These are phyloP conservation scores for Ogataea philodendri DNA, from an alignment of 805 yeast species.

Conservation along the genomic window DNA sequence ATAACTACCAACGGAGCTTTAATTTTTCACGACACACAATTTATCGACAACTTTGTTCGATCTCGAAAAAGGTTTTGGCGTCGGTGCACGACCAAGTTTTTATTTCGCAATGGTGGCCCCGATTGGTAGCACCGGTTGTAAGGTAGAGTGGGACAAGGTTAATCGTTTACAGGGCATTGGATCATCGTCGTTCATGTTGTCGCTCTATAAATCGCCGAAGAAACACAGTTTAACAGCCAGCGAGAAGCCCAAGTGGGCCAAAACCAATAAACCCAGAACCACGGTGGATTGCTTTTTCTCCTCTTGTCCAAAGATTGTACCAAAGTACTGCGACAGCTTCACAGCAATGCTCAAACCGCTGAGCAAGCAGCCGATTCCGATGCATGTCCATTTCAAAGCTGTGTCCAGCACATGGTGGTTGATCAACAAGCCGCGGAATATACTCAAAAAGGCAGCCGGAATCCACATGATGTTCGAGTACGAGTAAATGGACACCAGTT, in stretches of 20 bases:
- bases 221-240: conserved; percentile 64
- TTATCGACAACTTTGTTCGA: conserved; percentile 9
- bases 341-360: conserved; percentile 55
- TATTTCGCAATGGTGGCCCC: neutral
- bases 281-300: conserved; percentile 38
- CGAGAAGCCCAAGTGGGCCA: conserved; percentile 57
- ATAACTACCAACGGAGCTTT: conserved; percentile 9
- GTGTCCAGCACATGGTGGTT: conserved; percentile 43
- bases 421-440: conserved; percentile 54
- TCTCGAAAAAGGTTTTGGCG: conserved; percentile 6
- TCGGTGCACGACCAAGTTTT: conserved; percentile 1
- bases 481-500: conserved; percentile 74
- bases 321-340: conserved; percentile 43
- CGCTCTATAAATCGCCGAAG: conserved; percentile 39
- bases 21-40: conserved; percentile 12
- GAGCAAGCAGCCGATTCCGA: conserved; percentile 55
- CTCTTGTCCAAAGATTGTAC: conserved; percentile 34
- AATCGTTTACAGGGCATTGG: neutral
- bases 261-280: conserved; percentile 41
- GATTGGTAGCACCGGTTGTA: no score
- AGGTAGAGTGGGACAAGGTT: neutral
- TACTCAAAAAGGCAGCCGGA: conserved; percentile 67
- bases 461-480: conserved; percentile 83
- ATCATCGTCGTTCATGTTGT: neutral
- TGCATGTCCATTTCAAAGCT: conserved; percentile 61